Evolutionary conservation across 2,329 filamentous ascomycete genomes (phyloP).

Genomic region (Cercospora nicotianae): DNA sequence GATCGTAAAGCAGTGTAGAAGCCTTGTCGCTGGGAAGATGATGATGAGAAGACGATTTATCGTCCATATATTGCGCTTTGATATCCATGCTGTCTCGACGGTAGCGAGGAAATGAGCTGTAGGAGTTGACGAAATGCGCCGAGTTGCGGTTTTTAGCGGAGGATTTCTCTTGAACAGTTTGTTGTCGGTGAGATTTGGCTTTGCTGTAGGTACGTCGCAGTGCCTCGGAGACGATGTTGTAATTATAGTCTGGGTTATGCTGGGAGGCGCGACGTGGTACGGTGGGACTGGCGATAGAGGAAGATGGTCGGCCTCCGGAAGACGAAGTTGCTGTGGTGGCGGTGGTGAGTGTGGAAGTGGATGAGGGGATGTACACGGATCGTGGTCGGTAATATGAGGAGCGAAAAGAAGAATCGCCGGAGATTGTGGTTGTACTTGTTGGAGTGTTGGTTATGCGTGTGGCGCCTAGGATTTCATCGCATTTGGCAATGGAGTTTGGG

Average conservation of each 20-base stretch:
- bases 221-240: not conserved
- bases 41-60: not conserved
- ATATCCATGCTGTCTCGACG: conserved; percentile 9
- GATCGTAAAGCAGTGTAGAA: not conserved
- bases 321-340: not conserved
- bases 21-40: not conserved
- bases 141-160: not conserved
- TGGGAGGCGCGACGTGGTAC: not conserved
- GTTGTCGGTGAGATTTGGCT: not conserved
- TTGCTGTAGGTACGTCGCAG: not conserved
- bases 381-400: not conserved
- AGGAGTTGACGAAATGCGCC: not conserved
- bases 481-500: not conserved
- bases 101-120: conserved; percentile 1
- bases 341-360: not conserved
- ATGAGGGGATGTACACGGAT: not conserved
- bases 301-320: not conserved
- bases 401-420: not conserved
- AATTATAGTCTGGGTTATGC: not conserved
- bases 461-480: not conserved
- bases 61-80: not conserved
- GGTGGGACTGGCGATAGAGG: not conserved
- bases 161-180: not conserved
- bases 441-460: not conserved
- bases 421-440: not conserved